Conservation (phyloP, 2,329 filamentous ascomycete genomes). For the Botrytis pseudocinerea region DNA sequence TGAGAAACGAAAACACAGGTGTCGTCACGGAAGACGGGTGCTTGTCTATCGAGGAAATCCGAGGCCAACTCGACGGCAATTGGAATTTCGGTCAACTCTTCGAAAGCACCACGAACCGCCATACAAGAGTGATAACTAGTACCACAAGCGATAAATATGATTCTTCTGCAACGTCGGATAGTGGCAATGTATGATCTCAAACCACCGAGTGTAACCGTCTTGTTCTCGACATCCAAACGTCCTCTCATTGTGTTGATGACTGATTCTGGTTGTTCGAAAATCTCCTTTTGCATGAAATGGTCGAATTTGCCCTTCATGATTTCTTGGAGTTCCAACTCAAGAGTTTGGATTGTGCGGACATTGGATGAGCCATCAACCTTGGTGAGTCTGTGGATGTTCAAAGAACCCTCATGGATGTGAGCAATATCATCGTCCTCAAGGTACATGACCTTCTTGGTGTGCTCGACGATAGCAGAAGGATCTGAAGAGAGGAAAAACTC, state of each 20-base stretch:
- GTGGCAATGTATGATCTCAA: constrained; percentile 95
- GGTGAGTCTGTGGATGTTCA: constrained; percentile 97
- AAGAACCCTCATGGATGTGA: constrained; percentile 97
- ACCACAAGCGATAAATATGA: constrained; percentile 99
- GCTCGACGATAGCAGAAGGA: constrained; percentile 96
- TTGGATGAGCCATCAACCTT: constrained; percentile 97
- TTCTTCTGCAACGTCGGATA: constrained; percentile 92
- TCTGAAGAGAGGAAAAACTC: constrained; percentile 99
- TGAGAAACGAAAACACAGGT: constrained; percentile 99
- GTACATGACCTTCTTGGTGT: constrained; percentile 99
- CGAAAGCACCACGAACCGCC: constrained; percentile 96
- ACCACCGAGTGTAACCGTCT: constrained; percentile 92
- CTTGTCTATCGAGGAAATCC: constrained; percentile 95
- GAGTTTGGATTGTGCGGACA: constrained; percentile 95
- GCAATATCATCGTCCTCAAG: constrained; percentile 99
- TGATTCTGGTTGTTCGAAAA: constrained; percentile 99
- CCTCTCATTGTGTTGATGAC: constrained; percentile 99
- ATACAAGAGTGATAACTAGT: constrained; percentile 99
- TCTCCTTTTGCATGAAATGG: constrained; percentile 99
- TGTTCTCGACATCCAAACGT: constrained; percentile 90
- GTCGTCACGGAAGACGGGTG: constrained; percentile 98
- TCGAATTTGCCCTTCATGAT: constrained; percentile 99
- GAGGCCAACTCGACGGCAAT: constrained; percentile 96
- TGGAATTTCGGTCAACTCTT: constrained; percentile 96
- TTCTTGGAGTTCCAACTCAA: constrained; percentile 98